Percentiles rank a stretch among this genome's conserved stretches.
Evolutionary conservation across 305 asterid genomes (phyloP).

Genomic region (Ruellia speciosa): DNA sequence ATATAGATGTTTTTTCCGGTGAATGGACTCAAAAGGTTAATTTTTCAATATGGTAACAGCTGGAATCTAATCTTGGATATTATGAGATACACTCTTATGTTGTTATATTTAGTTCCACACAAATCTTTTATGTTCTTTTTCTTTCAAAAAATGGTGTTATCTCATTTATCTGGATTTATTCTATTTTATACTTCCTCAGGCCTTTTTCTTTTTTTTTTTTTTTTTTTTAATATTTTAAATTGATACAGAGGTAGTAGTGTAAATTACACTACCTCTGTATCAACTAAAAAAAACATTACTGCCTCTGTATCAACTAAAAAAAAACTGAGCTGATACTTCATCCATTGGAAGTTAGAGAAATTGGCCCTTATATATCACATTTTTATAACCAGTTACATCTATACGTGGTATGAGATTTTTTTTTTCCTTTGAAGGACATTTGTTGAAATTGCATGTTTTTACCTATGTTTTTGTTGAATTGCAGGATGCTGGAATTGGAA

Average conservation of each 20-base stretch:
- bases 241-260: no score
- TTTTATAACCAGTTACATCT: constrained; percentile 1
- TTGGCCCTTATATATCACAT: constrained; percentile 5
- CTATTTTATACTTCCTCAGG: constrained; percentile 10
- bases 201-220: no score
- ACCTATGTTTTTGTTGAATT: constrained; percentile 29
- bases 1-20: constrained; percentile 94
- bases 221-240: no score
- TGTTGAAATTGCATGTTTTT: constrained; percentile 22
- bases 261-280: no score
- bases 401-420: constrained; percentile 6
- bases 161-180: constrained; percentile 3
- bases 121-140: not conserved
- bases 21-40: constrained; percentile 98
- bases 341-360: not conserved
- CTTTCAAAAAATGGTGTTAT: constrained; percentile 2
- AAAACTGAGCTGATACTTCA: not conserved
- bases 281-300: no score
- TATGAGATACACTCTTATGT: not conserved
- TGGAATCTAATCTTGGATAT: constrained; percentile 9
- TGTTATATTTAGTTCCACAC: not conserved
- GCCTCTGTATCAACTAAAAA: no score
- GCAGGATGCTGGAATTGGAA: constrained; percentile 98
- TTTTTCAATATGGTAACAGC: constrained; percentile 23
- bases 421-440: no score